A percentile compares a stretch with the other conserved stretches of the same genome.
Conservation (phyloP, 164 flowering plant species). For the Litsea cubeba region DNA sequence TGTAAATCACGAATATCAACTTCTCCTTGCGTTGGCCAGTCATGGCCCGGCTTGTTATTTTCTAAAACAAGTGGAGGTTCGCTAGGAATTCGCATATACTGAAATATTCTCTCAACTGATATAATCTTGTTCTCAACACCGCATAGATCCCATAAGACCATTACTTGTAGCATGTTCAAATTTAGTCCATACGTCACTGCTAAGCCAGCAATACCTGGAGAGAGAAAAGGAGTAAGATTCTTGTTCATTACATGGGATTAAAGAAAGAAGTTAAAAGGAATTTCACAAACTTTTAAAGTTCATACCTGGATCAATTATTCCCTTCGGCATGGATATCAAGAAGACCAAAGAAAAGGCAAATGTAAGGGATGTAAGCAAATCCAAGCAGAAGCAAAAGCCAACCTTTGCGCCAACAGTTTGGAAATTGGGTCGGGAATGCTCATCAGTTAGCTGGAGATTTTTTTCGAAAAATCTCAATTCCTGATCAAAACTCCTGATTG, state of each 20-base stretch:
- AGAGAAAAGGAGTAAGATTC: not conserved
- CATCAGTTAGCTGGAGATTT: slow-evolving; percentile 24
- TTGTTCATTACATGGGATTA: not conserved
- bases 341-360: slow-evolving; percentile 37
- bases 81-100: slow-evolving; percentile 23
- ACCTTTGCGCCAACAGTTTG: slow-evolving; percentile 28
- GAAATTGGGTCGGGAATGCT: slow-evolving; percentile 29
- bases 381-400: slow-evolving; percentile 42
- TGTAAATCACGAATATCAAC: slow-evolving; percentile 20
- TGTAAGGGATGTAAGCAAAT: slow-evolving; percentile 27
- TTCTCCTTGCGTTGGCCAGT: slow-evolving; percentile 23
- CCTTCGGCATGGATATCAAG: slow-evolving; percentile 34
- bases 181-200: slow-evolving; percentile 49
- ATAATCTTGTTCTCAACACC: slow-evolving; percentile 43
- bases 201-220: slow-evolving; percentile 42
- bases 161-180: slow-evolving; percentile 29
- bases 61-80: slow-evolving; percentile 26
- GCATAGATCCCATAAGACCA: slow-evolving; percentile 35
- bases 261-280: not conserved
- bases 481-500: slow-evolving; percentile 39
- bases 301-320: slow-evolving; percentile 35
- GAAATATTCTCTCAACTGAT: slow-evolving; percentile 35
- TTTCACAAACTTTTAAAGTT: not conserved
- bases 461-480: slow-evolving; percentile 31
- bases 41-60: slow-evolving; percentile 16